These are phyloP conservation scores for Ascocoryne sarcoides DNA, from an alignment of 2,329 filamentous ascomycete species.

Conservation along the genomic window DNA sequence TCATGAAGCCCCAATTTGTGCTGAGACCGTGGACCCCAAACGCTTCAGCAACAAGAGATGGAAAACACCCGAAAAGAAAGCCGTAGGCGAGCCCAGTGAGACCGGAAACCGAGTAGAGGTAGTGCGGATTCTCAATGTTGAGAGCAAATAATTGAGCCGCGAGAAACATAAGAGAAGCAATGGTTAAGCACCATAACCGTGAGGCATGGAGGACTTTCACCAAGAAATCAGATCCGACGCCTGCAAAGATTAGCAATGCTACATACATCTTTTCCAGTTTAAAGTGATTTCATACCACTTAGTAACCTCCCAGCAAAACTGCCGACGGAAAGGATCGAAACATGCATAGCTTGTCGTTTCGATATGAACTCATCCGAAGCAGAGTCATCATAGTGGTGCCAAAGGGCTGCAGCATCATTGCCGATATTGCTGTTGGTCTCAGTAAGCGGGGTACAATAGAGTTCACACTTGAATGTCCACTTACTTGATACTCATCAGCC, in stretches of 20 bases:
- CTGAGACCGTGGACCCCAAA: slow-evolving; percentile 86
- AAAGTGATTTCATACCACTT: slow-evolving; percentile 46
- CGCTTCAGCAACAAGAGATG: slow-evolving; percentile 78
- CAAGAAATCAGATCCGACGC: slow-evolving; percentile 84
- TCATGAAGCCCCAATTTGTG: slow-evolving; percentile 97
- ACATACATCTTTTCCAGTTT: no score
- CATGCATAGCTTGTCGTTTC: slow-evolving; percentile 78
- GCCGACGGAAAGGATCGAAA: slow-evolving; percentile 84
- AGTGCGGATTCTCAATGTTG: slow-evolving; percentile 65
- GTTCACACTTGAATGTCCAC: no score
- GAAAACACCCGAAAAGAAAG: slow-evolving; percentile 88
- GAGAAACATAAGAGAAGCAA: slow-evolving; percentile 64
- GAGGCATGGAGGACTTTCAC: slow-evolving; percentile 73
- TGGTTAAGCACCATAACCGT: slow-evolving; percentile 83
- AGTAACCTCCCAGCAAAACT: slow-evolving; percentile 76
- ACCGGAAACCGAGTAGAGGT: slow-evolving; percentile 68
- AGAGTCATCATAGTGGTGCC: slow-evolving; percentile 73
- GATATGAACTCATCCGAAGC: slow-evolving; percentile 68
- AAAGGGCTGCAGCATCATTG: slow-evolving; percentile 77
- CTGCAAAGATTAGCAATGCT: slow-evolving; percentile 33
- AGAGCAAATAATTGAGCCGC: slow-evolving; percentile 71
- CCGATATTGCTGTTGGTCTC: slow-evolving; percentile 77
- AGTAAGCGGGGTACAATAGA: slow-evolving; percentile 1
- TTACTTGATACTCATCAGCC: slow-evolving; percentile 98
- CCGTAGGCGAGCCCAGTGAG: slow-evolving; percentile 87